phyloP scores from a whole-genome alignment of 129 eudicot species.

The Silybum marianum region DNA sequence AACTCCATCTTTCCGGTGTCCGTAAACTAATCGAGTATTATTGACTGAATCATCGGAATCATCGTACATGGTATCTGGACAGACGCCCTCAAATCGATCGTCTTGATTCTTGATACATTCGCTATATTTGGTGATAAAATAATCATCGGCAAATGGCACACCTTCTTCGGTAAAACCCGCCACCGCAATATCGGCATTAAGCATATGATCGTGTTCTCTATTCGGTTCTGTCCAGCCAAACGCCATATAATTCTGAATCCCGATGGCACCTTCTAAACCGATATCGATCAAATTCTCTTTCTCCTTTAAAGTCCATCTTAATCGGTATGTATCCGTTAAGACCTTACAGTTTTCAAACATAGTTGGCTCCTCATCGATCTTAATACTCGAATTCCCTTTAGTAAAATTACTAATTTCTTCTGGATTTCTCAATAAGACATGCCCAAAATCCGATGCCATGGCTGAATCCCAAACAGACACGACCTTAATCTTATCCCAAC shows the following conservation, averaged over 20 bases:
- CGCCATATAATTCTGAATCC: constrained; percentile 85
- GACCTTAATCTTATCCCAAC: constrained; percentile 75
- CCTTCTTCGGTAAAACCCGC: constrained; percentile 87
- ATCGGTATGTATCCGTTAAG: constrained; percentile 56
- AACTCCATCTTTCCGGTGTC: constrained; percentile 90
- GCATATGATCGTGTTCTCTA: constrained; percentile 62
- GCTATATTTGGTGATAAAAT: constrained; percentile 70
- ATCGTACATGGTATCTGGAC: constrained; percentile 71
- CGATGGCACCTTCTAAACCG: constrained; percentile 85
- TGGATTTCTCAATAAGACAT: constrained; percentile 43
- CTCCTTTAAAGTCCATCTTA: constrained; percentile 77
- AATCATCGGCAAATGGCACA: constrained; percentile 84
- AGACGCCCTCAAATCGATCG: constrained; percentile 63
- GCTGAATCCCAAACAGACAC: constrained; percentile 79
- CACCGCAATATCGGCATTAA: constrained; percentile 75
- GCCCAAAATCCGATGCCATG: constrained; percentile 84
- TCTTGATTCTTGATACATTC: constrained; percentile 65
- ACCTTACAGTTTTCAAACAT: constrained; percentile 85
- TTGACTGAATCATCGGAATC: constrained; percentile 50
- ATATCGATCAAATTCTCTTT: constrained; percentile 66
- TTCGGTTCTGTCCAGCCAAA: constrained; percentile 92
- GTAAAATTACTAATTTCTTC: not conserved
- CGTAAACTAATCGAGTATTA: constrained; percentile 67
- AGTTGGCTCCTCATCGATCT: constrained; percentile 42
- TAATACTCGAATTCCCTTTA: constrained; percentile 8